Percentiles rank a stretch among this genome's conserved stretches.
phyloP scores from a whole-genome alignment of 768 basidiomycete species.

The Lactarius deliciosus region DNA sequence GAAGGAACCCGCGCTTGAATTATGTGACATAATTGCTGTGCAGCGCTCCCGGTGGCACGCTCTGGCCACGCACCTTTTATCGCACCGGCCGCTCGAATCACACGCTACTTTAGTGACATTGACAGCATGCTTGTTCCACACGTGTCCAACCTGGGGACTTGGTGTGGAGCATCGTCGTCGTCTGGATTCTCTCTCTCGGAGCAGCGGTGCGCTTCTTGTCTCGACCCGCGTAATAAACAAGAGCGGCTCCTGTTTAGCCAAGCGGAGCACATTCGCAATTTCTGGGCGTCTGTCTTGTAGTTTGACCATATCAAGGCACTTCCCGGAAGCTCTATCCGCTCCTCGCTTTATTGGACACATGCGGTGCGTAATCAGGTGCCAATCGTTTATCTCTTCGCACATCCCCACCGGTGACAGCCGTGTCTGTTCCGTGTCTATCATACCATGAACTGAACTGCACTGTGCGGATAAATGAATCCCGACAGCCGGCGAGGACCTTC shows the following conservation, averaged over 20 bases:
- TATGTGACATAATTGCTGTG: conserved; percentile 22
- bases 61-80: not conserved
- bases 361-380: not conserved
- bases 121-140: not conserved
- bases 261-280: not conserved
- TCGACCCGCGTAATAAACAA: not conserved
- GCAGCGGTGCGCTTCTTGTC: not conserved
- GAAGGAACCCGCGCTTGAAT: not conserved
- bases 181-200: not conserved
- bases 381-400: not conserved
- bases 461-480: not conserved
- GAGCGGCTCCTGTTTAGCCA: not conserved
- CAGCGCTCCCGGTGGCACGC: conserved; percentile 1
- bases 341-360: not conserved
- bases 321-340: not conserved
- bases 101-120: not conserved
- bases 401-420: not conserved
- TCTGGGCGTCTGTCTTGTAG: not conserved
- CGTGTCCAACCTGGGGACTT: not conserved
- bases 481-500: not conserved
- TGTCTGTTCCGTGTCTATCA: not conserved
- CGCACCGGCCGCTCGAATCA: not conserved
- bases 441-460: not conserved
- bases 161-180: not conserved
- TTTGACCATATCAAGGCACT: not conserved